phyloP scores from a whole-genome alignment of 331 rosid genomes.

The Arachis monticola region DNA sequence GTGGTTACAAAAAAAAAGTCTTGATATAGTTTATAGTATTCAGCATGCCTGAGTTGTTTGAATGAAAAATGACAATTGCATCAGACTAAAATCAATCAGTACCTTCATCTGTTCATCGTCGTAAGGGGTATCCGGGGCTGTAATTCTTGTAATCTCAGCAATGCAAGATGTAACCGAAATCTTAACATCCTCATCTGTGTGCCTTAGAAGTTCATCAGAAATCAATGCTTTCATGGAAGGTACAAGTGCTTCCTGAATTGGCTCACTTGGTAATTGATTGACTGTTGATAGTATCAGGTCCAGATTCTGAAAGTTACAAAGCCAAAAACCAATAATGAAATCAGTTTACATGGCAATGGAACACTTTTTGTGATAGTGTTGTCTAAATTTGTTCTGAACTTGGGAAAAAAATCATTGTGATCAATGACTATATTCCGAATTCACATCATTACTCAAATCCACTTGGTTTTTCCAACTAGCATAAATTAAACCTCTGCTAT shows the following conservation, averaged over 20 bases:
- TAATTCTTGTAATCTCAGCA: constrained; percentile 61
- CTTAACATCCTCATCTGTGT: constrained; percentile 54
- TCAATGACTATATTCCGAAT: neutral
- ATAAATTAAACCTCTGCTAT: neutral
- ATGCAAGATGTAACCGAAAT: constrained; percentile 63
- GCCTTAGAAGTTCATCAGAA: constrained; percentile 51
- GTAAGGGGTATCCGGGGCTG: constrained; percentile 73
- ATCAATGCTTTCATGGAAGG: constrained; percentile 62
- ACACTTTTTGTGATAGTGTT: neutral
- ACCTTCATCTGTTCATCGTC: constrained; percentile 67
- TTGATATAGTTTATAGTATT: constrained; percentile 12
- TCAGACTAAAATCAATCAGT: constrained; percentile 20
- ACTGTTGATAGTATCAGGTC: constrained; percentile 50
- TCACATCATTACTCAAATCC: neutral
- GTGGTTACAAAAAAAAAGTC: neutral
- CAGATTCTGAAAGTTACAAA: constrained; percentile 51
- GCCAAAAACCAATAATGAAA: constrained; percentile 12
- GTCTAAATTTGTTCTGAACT: constrained; percentile 8
- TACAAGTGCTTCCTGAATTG: constrained; percentile 52
- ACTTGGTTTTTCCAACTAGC: constrained; percentile 3
- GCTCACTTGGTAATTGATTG: constrained; percentile 52
- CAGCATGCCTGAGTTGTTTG: constrained; percentile 14
- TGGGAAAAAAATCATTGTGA: neutral
- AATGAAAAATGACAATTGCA: constrained; percentile 21
- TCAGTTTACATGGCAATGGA: constrained; percentile 6